These are phyloP conservation scores for Zizania palustris DNA, from an alignment of 202 grass and related monocot species.

Conservation along the genomic window DNA sequence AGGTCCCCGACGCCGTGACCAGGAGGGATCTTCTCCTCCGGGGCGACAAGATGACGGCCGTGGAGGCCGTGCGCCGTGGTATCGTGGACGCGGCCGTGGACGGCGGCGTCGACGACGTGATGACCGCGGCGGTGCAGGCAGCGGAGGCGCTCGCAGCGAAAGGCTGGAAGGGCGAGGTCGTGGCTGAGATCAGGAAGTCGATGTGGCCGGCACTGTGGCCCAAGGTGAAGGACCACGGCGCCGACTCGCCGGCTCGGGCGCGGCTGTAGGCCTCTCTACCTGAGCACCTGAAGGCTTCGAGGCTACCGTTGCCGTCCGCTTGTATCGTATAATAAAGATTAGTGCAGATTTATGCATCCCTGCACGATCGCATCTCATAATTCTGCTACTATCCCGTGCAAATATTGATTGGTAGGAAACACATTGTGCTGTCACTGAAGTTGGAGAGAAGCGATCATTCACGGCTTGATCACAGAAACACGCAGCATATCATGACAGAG, in stretches of 20 bases:
- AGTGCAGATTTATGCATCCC: too few species aligned
- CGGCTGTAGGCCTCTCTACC: background rate
- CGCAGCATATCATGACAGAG: background rate
- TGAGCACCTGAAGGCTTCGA: background rate
- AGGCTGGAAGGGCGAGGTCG: slow-evolving; percentile 53
- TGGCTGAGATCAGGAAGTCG: slow-evolving; percentile 53
- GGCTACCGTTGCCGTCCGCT: too few species aligned
- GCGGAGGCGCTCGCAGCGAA: slow-evolving; percentile 60
- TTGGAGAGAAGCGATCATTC: background rate
- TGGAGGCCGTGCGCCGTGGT: slow-evolving; percentile 47
- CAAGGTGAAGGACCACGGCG: slow-evolving; percentile 31
- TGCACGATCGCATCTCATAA: too few species aligned
- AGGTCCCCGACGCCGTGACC: slow-evolving; percentile 56
- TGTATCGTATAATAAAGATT: too few species aligned
- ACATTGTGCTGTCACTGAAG: background rate
- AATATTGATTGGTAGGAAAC: too few species aligned
- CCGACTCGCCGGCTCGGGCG: background rate
- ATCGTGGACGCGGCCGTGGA: slow-evolving; percentile 56
- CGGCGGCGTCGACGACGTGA: slow-evolving; percentile 53
- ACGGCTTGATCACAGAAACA: background rate
- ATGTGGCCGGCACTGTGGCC: slow-evolving; percentile 47
- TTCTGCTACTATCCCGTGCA: too few species aligned
- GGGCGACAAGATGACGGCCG: slow-evolving; percentile 55
- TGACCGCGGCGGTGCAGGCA: slow-evolving; percentile 51
- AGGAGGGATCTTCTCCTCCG: slow-evolving; percentile 64